Percentiles rank a stretch among this genome's conserved stretches.
These are phyloP conservation scores for Xylaria sp. DNA, from an alignment of 2,329 filamentous ascomycete species.

Conservation along the genomic window DNA sequence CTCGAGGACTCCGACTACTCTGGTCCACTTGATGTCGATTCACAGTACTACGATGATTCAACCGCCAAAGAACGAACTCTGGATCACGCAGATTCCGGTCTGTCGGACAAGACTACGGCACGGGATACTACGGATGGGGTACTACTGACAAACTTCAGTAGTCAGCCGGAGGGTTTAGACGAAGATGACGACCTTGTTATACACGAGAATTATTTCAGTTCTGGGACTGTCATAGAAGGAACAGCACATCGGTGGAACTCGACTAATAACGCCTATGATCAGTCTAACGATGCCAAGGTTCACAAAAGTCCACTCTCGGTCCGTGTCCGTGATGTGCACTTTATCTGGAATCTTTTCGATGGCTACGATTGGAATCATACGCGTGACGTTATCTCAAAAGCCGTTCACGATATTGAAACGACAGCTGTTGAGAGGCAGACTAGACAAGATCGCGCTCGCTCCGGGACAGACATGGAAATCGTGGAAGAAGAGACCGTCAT, in stretches of 20 bases:
- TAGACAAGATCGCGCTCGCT: conserved; percentile 65
- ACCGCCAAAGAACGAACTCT: conserved; percentile 60
- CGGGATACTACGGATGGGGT: conserved; percentile 60
- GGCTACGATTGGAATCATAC: conserved; percentile 96
- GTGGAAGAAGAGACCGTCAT: conserved; percentile 87
- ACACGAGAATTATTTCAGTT: conserved; percentile 80
- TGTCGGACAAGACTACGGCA: conserved; percentile 55
- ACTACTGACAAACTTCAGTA: conserved; percentile 57
- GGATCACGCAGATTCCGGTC: conserved; percentile 54
- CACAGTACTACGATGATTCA: conserved; percentile 61
- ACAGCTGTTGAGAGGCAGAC: conserved; percentile 81
- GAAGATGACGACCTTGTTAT: conserved; percentile 72
- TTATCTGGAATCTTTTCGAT: conserved; percentile 98
- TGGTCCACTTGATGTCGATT: conserved; percentile 53
- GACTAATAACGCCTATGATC: conserved; percentile 77
- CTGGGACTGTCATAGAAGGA: conserved; percentile 68
- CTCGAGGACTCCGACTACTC: conserved; percentile 50
- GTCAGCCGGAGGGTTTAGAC: conserved; percentile 56
- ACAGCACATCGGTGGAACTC: conserved; percentile 86
- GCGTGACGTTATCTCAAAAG: conserved; percentile 84
- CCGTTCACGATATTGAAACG: conserved; percentile 86
- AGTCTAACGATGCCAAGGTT: conserved; percentile 69
- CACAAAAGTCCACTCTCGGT: conserved; percentile 78
- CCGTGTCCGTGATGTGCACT: conserved; percentile 84
- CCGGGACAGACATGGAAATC: conserved; percentile 71